phyloP scores from a whole-genome alignment of 257 asterid genomes.

The Solanum chiquidenum region DNA sequence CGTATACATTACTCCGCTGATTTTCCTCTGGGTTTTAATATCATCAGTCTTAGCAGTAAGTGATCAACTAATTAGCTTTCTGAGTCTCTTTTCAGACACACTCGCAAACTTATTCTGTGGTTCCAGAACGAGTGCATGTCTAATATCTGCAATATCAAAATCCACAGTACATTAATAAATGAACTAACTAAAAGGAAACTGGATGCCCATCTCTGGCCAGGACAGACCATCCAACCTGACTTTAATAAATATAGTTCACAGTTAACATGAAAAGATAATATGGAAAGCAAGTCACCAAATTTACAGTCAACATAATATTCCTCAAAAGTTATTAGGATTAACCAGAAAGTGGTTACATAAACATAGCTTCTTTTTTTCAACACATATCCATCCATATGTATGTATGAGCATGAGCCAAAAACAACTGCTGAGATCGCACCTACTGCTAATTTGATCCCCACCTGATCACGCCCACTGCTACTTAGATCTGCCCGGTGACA shows the following conservation, averaged over 20 bases:
- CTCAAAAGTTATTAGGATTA: background rate
- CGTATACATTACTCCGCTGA: background rate
- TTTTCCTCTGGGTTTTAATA: background rate
- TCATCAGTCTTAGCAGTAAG: background rate
- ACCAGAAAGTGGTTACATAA: background rate
- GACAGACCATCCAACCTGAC: background rate
- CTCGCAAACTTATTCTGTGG: slow-evolving; percentile 82
- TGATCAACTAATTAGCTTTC: slow-evolving; percentile 41
- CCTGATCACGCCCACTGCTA: background rate
- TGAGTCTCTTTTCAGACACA: slow-evolving; percentile 67
- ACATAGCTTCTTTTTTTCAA: background rate
- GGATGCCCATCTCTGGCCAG: background rate
- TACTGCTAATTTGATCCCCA: background rate
- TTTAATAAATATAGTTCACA: background rate
- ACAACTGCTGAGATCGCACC: background rate
- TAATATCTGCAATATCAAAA: slow-evolving; percentile 57
- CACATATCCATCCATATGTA: background rate
- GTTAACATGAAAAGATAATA: background rate
- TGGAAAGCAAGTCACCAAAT: background rate
- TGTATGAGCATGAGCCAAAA: background rate
- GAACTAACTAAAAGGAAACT: background rate
- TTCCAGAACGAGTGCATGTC: slow-evolving; percentile 84
- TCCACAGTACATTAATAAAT: background rate
- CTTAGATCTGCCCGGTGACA: background rate
- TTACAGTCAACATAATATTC: background rate